A percentile compares a stretch with the other conserved stretches of the same genome.
Evolutionary conservation across 2,329 filamentous ascomycete genomes (phyloP).

Genomic region (Aspergillus tamarii): DNA sequence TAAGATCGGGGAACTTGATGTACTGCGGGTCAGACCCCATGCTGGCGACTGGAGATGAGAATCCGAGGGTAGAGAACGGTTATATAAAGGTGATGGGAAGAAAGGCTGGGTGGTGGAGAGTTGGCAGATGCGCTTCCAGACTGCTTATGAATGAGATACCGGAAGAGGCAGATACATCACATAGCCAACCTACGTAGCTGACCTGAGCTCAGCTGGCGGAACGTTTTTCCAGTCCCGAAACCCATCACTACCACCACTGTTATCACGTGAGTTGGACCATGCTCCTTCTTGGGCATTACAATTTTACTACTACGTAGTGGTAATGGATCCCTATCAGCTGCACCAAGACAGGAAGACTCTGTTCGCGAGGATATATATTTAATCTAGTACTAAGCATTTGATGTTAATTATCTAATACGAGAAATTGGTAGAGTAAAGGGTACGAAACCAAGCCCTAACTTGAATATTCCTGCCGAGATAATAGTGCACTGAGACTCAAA

Average conservation of each 20-base stretch:
- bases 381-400: neutral
- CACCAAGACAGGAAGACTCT: neutral
- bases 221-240: conserved; percentile 34
- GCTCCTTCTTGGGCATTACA: neutral
- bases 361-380: neutral
- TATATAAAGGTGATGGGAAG: conserved; percentile 11
- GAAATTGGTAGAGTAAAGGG: neutral
- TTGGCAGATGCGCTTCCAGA: conserved; percentile 24
- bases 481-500: neutral
- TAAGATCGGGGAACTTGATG: conserved; percentile 65
- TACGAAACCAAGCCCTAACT: neutral
- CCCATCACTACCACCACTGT: neutral
- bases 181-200: conserved; percentile 25
- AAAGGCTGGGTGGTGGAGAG: conserved; percentile 15
- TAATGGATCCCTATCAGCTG: neutral
- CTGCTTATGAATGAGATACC: conserved; percentile 16
- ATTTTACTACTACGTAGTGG: neutral
- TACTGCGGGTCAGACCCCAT: conserved; percentile 68
- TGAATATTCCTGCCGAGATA: neutral
- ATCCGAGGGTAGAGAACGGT: neutral
- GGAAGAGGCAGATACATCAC: conserved; percentile 26
- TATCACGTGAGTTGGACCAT: neutral
- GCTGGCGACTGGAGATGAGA: conserved; percentile 40
- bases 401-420: neutral
- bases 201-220: conserved; percentile 40